Evolutionary conservation across 345 rosid species (phyloP).

Genomic region (Hibiscus syriacus): DNA sequence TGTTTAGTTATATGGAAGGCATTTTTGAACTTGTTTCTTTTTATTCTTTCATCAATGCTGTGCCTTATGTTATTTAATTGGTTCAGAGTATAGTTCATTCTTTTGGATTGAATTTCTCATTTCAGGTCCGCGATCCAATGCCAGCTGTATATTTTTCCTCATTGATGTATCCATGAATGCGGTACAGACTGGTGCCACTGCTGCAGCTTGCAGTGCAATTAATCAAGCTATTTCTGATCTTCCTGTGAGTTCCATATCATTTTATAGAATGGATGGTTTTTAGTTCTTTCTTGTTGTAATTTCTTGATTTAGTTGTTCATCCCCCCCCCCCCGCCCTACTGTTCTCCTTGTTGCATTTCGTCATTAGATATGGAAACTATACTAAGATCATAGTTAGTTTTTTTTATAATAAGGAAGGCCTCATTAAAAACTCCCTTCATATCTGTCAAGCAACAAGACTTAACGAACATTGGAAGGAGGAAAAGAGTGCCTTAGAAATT

Average conservation of each 20-base stretch:
- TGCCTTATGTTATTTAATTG: background rate
- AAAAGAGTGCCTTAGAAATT: too few relatives aligned
- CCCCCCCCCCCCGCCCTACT: background rate
- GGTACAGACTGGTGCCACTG: constrained; percentile 90
- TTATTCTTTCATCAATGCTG: background rate
- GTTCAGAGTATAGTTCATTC: background rate
- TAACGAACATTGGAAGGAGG: too few relatives aligned
- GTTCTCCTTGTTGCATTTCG: background rate
- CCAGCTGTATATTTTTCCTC: constrained; percentile 89
- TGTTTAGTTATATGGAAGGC: background rate
- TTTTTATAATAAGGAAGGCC: too few relatives aligned
- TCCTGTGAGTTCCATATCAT: constrained; percentile 54
- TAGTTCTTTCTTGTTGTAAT: background rate
- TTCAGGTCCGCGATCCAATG: constrained; percentile 81
- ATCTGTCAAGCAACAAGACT: too few relatives aligned
- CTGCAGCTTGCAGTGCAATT: constrained; percentile 95
- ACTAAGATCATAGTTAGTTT: too few relatives aligned
- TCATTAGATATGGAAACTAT: background rate
- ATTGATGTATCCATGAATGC: constrained; percentile 97
- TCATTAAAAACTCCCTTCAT: too few relatives aligned
- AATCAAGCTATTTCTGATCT: constrained; percentile 93
- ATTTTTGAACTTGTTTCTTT: background rate
- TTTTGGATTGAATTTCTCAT: constrained; percentile 13
- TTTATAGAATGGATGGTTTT: constrained; percentile 9
- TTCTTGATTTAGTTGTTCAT: background rate